Evolutionary conservation across 805 yeast species (phyloP).

Genomic region (Yarrowia sp.): DNA sequence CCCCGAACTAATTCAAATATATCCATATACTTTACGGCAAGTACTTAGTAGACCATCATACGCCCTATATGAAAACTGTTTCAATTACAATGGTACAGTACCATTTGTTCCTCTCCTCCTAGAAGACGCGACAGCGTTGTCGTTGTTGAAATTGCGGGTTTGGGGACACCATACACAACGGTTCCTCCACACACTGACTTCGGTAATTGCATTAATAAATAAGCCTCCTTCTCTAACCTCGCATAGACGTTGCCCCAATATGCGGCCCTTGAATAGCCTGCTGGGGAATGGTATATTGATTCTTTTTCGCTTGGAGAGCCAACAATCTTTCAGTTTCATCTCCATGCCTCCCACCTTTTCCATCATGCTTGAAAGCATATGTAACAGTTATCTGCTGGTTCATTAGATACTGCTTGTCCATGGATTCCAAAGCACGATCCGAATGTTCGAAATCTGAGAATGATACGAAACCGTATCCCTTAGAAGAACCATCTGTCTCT

Average conservation of each 20-base stretch:
- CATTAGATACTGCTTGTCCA: conserved; percentile 68
- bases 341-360: conserved; percentile 65
- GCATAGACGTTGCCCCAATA: background rate
- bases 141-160: too few species aligned
- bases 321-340: conserved; percentile 69
- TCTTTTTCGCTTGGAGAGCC: conserved; percentile 57
- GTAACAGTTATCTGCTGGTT: conserved; percentile 58
- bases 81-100: too few species aligned
- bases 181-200: too few species aligned
- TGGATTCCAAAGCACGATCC: conserved; percentile 64
- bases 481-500: conserved; percentile 49
- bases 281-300: conserved; percentile 30
- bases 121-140: too few species aligned
- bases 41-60: too few species aligned
- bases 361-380: conserved; percentile 68
- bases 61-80: too few species aligned
- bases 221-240: background rate
- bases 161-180: too few species aligned
- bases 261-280: conserved; percentile 2
- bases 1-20: too few species aligned
- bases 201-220: too few species aligned
- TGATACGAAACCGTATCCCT: conserved; percentile 64
- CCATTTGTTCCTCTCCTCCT: too few species aligned
- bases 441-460: conserved; percentile 63
- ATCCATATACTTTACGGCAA: too few species aligned